A percentile compares a stretch with the other conserved stretches of the same genome.
Evolutionary conservation across 1,139 yeast species (phyloP).

Genomic region (Saccharomycopsis phalli): DNA sequence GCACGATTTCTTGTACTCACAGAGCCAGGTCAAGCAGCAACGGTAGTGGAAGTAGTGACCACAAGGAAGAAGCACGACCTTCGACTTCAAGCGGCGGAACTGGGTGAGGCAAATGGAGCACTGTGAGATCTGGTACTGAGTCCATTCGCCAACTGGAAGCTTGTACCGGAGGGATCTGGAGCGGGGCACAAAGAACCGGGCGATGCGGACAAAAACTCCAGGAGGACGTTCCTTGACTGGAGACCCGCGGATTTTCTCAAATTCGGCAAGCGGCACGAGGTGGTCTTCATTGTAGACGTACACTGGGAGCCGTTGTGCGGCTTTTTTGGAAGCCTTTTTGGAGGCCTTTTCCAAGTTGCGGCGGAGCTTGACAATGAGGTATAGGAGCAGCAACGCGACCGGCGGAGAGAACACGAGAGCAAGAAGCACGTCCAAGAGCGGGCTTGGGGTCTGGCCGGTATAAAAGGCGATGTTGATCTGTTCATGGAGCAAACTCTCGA

Average conservation of each 20-base stretch:
- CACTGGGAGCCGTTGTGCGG: slow-evolving; percentile 12
- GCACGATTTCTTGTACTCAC: slow-evolving; percentile 16
- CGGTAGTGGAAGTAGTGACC: slow-evolving; percentile 19
- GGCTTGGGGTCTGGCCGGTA: slow-evolving; percentile 18
- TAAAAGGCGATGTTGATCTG: not conserved
- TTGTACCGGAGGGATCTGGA: slow-evolving; percentile 1
- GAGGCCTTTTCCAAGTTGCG: slow-evolving; percentile 8
- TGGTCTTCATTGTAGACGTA: slow-evolving; percentile 17
- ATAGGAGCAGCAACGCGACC: slow-evolving; percentile 16
- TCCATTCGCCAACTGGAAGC: slow-evolving; percentile 15
- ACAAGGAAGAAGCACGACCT: slow-evolving; percentile 18
- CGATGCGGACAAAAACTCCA: not conserved
- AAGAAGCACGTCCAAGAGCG: slow-evolving; percentile 15
- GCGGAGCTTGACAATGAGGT: slow-evolving; percentile 11
- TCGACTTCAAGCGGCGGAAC: slow-evolving; percentile 14
- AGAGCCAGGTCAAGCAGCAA: slow-evolving; percentile 19
- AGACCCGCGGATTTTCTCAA: slow-evolving; percentile 14
- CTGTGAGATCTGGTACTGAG: slow-evolving; percentile 15
- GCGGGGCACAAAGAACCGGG: not conserved
- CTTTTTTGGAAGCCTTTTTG: slow-evolving; percentile 14
- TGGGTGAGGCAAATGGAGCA: slow-evolving; percentile 17
- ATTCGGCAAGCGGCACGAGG: slow-evolving; percentile 15
- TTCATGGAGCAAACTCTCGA: no score
- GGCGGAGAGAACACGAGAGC: slow-evolving; percentile 17
- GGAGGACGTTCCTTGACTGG: not conserved